These are phyloP conservation scores for Clathrus columnatus DNA, from an alignment of 768 basidiomycete species.

Conservation along the genomic window DNA sequence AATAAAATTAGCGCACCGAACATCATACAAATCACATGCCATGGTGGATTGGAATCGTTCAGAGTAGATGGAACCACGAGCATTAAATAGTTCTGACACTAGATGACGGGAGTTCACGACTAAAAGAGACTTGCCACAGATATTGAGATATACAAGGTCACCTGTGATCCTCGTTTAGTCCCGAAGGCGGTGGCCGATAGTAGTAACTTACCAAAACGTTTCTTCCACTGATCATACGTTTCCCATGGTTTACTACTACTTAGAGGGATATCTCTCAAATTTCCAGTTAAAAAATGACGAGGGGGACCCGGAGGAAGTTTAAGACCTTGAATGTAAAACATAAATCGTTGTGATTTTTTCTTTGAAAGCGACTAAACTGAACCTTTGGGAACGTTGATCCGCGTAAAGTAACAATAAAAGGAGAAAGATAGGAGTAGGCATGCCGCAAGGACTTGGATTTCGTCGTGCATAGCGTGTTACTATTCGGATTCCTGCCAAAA, in stretches of 20 bases:
- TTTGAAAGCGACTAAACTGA: neutral
- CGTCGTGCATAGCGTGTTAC: no score
- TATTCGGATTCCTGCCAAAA: no score
- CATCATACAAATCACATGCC: conserved; percentile 54
- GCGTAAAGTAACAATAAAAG: neutral
- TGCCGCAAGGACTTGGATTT: no score
- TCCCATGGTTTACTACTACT: neutral
- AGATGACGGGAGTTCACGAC: conserved; percentile 57
- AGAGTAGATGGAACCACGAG: conserved; percentile 61
- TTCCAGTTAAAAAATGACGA: neutral
- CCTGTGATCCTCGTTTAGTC: conserved; percentile 29
- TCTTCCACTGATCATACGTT: neutral
- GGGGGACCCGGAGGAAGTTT: neutral
- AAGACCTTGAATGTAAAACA: neutral
- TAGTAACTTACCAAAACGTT: neutral
- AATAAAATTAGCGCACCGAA: neutral
- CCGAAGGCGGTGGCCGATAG: no score
- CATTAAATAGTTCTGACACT: conserved; percentile 58
- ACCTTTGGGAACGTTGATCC: neutral
- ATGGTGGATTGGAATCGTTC: conserved; percentile 66
- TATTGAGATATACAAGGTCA: conserved; percentile 53
- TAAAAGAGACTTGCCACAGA: conserved; percentile 58
- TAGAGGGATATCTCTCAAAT: neutral
- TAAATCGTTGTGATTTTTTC: neutral
- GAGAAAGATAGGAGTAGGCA: neutral